These are phyloP conservation scores for Akanthomyces lecanii DNA, from an alignment of 2,329 filamentous ascomycete species.

Conservation along the genomic window DNA sequence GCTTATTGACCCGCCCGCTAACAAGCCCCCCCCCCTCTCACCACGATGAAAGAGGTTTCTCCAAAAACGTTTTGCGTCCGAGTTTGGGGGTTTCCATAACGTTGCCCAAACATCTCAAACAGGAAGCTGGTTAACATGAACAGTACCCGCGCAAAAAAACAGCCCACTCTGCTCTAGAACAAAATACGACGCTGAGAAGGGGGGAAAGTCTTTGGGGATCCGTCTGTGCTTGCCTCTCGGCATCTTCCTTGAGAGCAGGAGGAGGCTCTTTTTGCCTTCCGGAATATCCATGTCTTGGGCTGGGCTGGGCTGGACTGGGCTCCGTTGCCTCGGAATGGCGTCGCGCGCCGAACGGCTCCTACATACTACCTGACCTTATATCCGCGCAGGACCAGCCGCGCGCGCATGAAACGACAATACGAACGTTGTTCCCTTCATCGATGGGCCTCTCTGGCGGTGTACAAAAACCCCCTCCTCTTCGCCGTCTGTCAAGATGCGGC, in stretches of 20 bases:
- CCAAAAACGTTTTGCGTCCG: too few relatives aligned
- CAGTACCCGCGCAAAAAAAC: not conserved
- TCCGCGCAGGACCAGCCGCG: not conserved
- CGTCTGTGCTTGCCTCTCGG: not conserved
- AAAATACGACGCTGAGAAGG: not conserved
- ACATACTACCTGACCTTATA: not conserved
- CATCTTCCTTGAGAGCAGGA: not conserved
- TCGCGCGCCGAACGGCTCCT: conserved; percentile 8
- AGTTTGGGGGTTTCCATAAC: too few relatives aligned
- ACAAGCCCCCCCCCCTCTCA: too few relatives aligned
- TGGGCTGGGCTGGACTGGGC: too few relatives aligned
- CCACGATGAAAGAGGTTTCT: too few relatives aligned
- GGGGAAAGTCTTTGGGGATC: too few relatives aligned
- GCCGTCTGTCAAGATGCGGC: too few relatives aligned
- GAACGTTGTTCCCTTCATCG: too few relatives aligned
- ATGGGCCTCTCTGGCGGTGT: too few relatives aligned
- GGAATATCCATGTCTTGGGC: not conserved
- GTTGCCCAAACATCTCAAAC: not conserved
- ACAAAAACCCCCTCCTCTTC: too few relatives aligned
- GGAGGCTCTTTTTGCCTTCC: too few relatives aligned
- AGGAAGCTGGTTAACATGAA: not conserved
- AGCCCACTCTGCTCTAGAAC: conserved; percentile 2
- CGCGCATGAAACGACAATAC: not conserved
- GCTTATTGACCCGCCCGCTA: too few relatives aligned
- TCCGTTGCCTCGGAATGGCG: not conserved